These are phyloP conservation scores for Achaetomium macrosporum DNA, from an alignment of 2,329 filamentous ascomycete genomes.

Conservation along the genomic window DNA sequence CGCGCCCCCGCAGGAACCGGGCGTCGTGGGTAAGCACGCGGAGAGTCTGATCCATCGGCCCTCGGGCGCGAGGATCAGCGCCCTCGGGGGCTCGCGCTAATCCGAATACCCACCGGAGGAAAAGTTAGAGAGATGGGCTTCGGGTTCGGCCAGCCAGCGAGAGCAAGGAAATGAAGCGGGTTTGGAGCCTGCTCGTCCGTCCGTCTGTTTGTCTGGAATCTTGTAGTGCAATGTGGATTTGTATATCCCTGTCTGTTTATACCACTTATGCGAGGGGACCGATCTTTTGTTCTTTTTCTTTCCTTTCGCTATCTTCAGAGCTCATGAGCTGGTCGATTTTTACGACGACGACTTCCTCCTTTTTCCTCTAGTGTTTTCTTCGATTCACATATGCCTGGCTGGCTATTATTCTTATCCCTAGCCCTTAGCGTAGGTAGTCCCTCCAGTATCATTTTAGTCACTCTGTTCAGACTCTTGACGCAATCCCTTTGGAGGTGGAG, in stretches of 20 bases:
- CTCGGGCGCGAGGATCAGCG: constrained; percentile 59
- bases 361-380: too few relatives aligned
- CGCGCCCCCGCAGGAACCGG: constrained; percentile 34
- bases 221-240: background rate
- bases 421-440: too few relatives aligned
- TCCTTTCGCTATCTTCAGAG: too few relatives aligned
- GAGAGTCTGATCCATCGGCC: constrained; percentile 55
- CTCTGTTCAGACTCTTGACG: too few relatives aligned
- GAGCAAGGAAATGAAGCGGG: background rate
- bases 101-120: background rate
- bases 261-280: constrained; percentile 4
- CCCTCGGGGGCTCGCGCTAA: constrained; percentile 49
- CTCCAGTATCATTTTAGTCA: too few relatives aligned
- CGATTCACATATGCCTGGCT: too few relatives aligned
- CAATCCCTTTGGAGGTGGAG: too few relatives aligned
- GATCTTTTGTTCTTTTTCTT: background rate
- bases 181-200: background rate
- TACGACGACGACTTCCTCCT: too few relatives aligned
- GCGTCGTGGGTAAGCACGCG: constrained; percentile 51
- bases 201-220: background rate
- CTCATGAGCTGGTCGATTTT: too few relatives aligned
- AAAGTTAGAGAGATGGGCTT: background rate
- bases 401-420: too few relatives aligned
- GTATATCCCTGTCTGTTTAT: constrained; percentile 6
- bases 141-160: background rate